Percentiles rank a stretch among this genome's conserved stretches.
phyloP scores from a whole-genome alignment of 768 basidiomycete genomes.

The Collybia sp. region DNA sequence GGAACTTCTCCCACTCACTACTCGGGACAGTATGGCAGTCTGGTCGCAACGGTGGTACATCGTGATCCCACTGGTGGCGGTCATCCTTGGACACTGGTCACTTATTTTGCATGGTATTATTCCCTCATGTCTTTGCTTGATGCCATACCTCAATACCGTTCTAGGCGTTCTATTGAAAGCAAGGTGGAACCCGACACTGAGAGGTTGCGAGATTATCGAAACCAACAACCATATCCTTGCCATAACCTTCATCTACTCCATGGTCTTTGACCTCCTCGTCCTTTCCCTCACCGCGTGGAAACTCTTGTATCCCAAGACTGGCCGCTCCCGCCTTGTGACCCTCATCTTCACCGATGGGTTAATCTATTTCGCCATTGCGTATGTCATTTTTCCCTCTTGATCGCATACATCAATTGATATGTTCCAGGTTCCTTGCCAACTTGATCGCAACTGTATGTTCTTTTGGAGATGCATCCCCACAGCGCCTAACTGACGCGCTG shows the following conservation, averaged over 20 bases:
- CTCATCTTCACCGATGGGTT: conserved; percentile 72
- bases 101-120: conserved; percentile 58
- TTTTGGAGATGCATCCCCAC: background rate
- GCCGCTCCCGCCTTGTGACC: conserved; percentile 51
- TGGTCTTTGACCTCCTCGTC: conserved; percentile 67
- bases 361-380: conserved; percentile 72
- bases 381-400: conserved; percentile 17
- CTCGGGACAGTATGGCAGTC: conserved; percentile 54
- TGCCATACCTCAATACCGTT: background rate
- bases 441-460: conserved; percentile 55
- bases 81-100: conserved; percentile 72
- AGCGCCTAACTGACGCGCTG: conserved; percentile 1
- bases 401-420: conserved; percentile 5
- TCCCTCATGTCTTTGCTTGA: background rate
- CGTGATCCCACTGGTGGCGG: conserved; percentile 40
- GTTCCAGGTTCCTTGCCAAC: conserved; percentile 59
- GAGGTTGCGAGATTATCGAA: conserved; percentile 49
- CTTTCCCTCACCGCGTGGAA: conserved; percentile 59
- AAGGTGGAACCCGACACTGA: conserved; percentile 39
- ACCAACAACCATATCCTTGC: conserved; percentile 60
- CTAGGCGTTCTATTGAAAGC: conserved; percentile 59
- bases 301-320: conserved; percentile 38
- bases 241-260: conserved; percentile 67
- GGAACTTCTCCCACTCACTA: background rate
- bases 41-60: conserved; percentile 60